Base-by-base conservation (phyloP, 2,329 filamentous ascomycete genomes). In the Cordyceps tenuipes region DNA sequence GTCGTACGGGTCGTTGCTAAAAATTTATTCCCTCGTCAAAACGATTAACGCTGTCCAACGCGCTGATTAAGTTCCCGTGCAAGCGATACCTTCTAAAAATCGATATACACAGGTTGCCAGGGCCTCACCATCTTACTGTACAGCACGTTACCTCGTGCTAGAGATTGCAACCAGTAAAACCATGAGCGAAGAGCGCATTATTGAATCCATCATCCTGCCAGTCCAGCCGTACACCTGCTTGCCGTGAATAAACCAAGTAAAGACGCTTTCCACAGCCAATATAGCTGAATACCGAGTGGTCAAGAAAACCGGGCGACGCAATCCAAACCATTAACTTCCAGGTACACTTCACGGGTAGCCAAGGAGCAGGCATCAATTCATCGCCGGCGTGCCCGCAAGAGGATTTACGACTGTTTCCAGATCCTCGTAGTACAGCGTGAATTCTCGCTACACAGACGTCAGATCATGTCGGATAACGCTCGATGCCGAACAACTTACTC, bases 361-460 rank as follows among this genome's bases (percentile, higher is more conserved):
- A 49, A 52, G 47, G 44, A 41, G 47, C 15, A 31, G 19, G 12
- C 31, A 29, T 29, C 9, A 9, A 15, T 36, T 49, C 47, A 21
- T 17, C 50, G 53, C 64, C 46, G 58, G 41, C 19, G 52, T 63
- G 26, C 69, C 65, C 34, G 71, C 68, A 46, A 68, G 65, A 63
- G 74, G 71, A 55, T 66, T 70, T 59, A 75, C 62, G 9, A 72
- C 73, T 62, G 79, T 81, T 69, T 86, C 83, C 62, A 87, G 72
- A 62, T 87, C 84, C 48, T 78, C 78, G 62, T 87, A 87, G 64
- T 83, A 77, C 50, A 87, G 71, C 8, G 81, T 81, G 61, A 87
- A 77, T 66, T 86, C 83, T 58, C 82, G 76, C 84, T 86, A 63
- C 50, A 56, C 34, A 13, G 10, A 4, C 44, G 41, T 69, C 62